Percentiles rank a stretch among this genome's conserved stretches.
Evolutionary conservation across 169 alveolate genomes (phyloP).

Genomic region (Eimeria sp.): DNA sequence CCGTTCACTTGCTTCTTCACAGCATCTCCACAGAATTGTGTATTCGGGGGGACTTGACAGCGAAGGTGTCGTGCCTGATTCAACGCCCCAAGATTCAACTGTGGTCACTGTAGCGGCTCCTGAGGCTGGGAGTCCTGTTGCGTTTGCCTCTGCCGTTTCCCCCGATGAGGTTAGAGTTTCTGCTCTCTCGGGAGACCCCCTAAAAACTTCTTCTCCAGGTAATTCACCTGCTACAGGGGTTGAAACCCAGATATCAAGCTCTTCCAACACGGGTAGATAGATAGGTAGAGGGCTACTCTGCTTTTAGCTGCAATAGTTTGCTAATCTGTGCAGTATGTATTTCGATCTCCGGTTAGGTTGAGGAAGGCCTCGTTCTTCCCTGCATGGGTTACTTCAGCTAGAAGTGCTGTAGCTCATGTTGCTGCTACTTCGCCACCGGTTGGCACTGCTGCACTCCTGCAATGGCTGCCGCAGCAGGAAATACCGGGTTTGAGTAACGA

Average conservation of each 20-base stretch:
- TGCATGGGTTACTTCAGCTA: background rate
- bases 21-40: background rate
- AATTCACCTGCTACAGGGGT: background rate
- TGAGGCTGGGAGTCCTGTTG: background rate
- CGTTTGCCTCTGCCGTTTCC: background rate
- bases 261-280: background rate
- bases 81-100: background rate
- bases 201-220: background rate
- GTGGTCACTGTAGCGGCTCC: background rate
- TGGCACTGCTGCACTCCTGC: background rate
- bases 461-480: background rate
- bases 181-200: background rate
- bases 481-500: background rate
- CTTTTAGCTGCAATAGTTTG: background rate
- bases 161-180: background rate
- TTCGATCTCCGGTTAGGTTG: background rate
- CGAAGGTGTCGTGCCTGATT: background rate
- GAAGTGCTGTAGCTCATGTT: background rate
- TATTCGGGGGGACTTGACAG: background rate
- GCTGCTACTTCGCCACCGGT: conserved; percentile 9
- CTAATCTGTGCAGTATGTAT: background rate
- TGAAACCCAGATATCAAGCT: background rate
- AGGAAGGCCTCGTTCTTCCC: background rate
- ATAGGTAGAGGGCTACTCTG: too few relatives aligned
- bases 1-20: background rate